Evolutionary conservation across 192 early-diverging fungal species (phyloP), one percentile per base, ranked within the genome.

Genomic region (Podila epicladia): DNA sequence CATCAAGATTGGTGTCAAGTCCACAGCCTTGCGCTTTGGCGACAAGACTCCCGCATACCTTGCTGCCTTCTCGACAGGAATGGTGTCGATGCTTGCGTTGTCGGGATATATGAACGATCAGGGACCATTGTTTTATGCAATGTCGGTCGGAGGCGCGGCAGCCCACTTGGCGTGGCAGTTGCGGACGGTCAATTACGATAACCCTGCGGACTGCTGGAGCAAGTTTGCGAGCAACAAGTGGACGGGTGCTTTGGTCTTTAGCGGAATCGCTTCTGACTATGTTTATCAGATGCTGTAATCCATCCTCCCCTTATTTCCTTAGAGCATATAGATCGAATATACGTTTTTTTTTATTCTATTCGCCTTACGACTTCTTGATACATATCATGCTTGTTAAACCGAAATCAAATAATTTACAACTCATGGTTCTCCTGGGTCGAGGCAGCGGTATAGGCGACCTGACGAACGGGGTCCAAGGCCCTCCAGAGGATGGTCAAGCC

Each of bases 21-120:
- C 96, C 11, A 99, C 97, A 2, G 96, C 97, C 2, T 71, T 99
- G 12, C 83, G 89, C 2, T 98, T 97, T 84, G 95, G 91, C 6
- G 88, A 91, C 28, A 85, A 89, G 41, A 89, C 94, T 9, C 90
- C 89, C 32, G 64, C 85, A 29, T 91, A 89, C 72, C 83, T 98
- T 24, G 83, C 92, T 1, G 86, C 80, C 0, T 97, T 98, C 74
- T 92, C 95, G 5, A 82, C 85, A 4, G 71, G 87, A 8, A 93
- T 93, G 50, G 84, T 95, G 12, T 87, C 86, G 0, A 82, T 92
- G 66, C 69, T 96, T 0, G 88, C 91, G 11, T 50, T 95, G 5
- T 88, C 95, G 1, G 96, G 96, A 1, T 94, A 92, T 50, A 89
- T 91, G 89, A 95, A 95, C 64, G 92, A 87, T 12, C 93, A 95